Conservation (phyloP, 768 basidiomycete genomes). For the Kwoniella newhampshirensis region DNA sequence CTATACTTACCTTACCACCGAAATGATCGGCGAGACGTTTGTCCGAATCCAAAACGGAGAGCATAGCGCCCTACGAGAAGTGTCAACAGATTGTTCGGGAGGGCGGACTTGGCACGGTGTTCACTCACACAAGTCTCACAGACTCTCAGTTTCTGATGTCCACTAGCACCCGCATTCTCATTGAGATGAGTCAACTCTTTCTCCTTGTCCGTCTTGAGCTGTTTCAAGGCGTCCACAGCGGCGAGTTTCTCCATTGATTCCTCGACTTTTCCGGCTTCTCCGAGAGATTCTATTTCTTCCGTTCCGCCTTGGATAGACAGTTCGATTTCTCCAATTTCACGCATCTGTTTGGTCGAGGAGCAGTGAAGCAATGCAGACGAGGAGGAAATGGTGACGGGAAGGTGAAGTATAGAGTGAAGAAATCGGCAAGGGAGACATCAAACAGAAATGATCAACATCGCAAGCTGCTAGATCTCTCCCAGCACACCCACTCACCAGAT, state of each 20-base stretch:
- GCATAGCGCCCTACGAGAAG: conserved; percentile 68
- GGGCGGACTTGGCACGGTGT: background rate
- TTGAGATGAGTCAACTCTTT: conserved; percentile 93
- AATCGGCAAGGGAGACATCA: too few species aligned
- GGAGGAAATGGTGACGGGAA: background rate
- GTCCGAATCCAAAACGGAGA: conserved; percentile 96
- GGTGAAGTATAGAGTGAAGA: background rate
- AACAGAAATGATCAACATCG: background rate
- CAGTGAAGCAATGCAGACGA: background rate
- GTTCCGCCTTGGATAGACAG: conserved; percentile 97
- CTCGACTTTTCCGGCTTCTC: conserved; percentile 98
- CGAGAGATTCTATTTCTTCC: conserved; percentile 92
- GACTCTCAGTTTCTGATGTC: conserved; percentile 99
- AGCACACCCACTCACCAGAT: conserved; percentile 74
- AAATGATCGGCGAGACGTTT: conserved; percentile 98
- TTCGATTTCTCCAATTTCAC: conserved; percentile 99
- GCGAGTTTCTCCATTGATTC: conserved; percentile 98
- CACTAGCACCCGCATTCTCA: conserved; percentile 96
- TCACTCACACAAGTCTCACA: conserved; percentile 84
- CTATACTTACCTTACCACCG: conserved; percentile 83
- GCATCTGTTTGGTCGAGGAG: conserved; percentile 64
- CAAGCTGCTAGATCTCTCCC: too few species aligned
- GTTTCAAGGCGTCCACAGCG: conserved; percentile 95
- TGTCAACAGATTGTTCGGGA: background rate
- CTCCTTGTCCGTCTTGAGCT: conserved; percentile 95